Conservation (phyloP, 2,329 filamentous ascomycete genomes). For the Parastagonospora avenae region DNA sequence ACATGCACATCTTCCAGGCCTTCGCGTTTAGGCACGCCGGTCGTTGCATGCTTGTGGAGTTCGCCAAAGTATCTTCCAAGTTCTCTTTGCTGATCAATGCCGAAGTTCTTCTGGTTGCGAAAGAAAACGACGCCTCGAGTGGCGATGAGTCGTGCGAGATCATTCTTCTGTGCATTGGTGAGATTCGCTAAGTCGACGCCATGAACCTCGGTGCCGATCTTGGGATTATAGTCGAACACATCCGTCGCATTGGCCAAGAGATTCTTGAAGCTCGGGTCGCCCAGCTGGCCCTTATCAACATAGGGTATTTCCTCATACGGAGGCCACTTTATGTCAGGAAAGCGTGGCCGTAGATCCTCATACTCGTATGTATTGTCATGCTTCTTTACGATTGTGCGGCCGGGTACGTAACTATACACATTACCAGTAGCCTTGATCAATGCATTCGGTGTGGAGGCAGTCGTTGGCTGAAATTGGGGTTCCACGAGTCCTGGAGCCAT, state of each 20-base stretch:
- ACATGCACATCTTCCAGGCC: constrained; percentile 63
- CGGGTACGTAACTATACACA: constrained; percentile 53
- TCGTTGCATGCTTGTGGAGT: constrained; percentile 62
- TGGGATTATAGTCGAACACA: constrained; percentile 62
- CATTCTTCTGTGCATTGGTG: constrained; percentile 59
- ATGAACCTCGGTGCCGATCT: constrained; percentile 60
- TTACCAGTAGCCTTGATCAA: constrained; percentile 23
- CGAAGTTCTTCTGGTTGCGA: constrained; percentile 60
- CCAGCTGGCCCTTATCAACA: constrained; percentile 59
- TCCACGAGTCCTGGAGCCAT: constrained; percentile 45
- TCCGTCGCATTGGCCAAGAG: constrained; percentile 59
- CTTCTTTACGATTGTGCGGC: constrained; percentile 51
- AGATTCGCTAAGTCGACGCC: constrained; percentile 58
- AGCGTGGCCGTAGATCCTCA: constrained; percentile 58
- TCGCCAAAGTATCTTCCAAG: constrained; percentile 60
- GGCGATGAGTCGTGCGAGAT: constrained; percentile 59
- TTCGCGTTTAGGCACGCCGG: constrained; percentile 54
- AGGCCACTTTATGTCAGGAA: constrained; percentile 60
- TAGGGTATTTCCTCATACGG: constrained; percentile 56
- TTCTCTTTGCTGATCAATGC: constrained; percentile 59
- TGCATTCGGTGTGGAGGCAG: constrained; percentile 13
- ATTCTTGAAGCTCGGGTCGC: constrained; percentile 60
- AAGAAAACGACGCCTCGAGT: constrained; percentile 64
- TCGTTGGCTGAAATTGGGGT: constrained; percentile 20
- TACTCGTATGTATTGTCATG: constrained; percentile 57